A percentile compares a stretch with the other conserved stretches of the same genome.
Conservation (phyloP, 2,329 filamentous ascomycete species). For the Chaetomium olivaceum region DNA sequence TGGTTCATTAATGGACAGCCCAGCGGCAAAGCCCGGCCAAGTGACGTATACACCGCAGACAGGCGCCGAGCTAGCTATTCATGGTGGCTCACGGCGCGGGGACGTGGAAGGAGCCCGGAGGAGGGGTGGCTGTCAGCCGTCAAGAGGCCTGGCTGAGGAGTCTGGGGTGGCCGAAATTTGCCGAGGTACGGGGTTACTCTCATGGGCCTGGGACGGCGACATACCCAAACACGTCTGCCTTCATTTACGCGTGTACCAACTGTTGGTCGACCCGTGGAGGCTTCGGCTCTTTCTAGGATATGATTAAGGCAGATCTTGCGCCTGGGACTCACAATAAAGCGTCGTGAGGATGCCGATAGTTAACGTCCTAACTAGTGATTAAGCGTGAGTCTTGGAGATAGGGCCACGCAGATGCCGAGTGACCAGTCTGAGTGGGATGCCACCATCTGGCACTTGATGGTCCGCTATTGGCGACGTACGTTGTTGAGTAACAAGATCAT, state of each 20-base stretch:
- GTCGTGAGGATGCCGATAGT: not conserved
- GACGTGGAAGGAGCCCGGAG: not conserved
- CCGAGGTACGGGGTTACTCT: conserved; percentile 1
- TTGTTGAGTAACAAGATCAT: conserved; percentile 6
- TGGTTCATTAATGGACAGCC: conserved; percentile 11
- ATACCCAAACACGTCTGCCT: not conserved
- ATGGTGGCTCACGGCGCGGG: conserved; percentile 6
- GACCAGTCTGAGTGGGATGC: not conserved
- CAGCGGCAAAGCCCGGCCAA: conserved; percentile 16
- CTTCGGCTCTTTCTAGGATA: conserved; percentile 29
- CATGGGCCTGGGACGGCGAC: not conserved
- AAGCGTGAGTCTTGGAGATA: too few relatives aligned
- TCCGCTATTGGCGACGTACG: not conserved
- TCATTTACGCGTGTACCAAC: conserved; percentile 11
- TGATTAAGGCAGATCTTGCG: not conserved
- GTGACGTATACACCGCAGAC: conserved; percentile 20
- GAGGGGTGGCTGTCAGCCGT: not conserved
- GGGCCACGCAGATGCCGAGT: not conserved
- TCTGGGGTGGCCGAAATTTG: conserved; percentile 9
- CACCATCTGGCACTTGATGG: conserved; percentile 5
- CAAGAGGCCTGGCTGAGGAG: not conserved
- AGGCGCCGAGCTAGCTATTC: conserved; percentile 19
- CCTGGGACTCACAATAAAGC: conserved; percentile 4
- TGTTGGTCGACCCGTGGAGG: conserved; percentile 6
- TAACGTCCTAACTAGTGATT: not conserved